These are phyloP conservation scores for Ophiorrhiza pumila DNA, from an alignment of 257 asterid species.

Conservation along the genomic window DNA sequence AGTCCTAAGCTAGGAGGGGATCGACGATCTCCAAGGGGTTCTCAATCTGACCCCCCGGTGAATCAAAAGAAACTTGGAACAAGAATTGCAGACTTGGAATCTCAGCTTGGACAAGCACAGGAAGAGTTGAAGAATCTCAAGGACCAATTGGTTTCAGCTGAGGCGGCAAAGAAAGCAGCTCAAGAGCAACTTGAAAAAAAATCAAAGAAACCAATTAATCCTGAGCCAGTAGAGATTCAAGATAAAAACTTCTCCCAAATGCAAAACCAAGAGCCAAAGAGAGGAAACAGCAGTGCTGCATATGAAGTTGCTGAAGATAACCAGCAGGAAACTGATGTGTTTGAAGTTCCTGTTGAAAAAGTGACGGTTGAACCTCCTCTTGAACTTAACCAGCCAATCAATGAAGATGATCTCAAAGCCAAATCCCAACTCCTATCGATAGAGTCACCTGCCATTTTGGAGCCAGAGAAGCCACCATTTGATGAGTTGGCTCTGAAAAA, in stretches of 20 bases:
- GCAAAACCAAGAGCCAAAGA: slow-evolving; percentile 28
- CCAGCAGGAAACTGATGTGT: slow-evolving; percentile 66
- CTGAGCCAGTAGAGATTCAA: slow-evolving; percentile 23
- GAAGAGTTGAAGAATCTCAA: slow-evolving; percentile 70
- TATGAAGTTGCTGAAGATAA: slow-evolving; percentile 38
- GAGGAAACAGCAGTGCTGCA: slow-evolving; percentile 6
- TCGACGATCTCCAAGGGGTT: slow-evolving; percentile 52
- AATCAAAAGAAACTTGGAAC: slow-evolving; percentile 78
- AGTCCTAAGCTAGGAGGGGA: slow-evolving; percentile 54
- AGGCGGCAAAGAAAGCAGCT: slow-evolving; percentile 60
- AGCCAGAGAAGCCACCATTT: slow-evolving; percentile 32
- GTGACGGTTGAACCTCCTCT: slow-evolving; percentile 29
- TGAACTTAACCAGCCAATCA: slow-evolving; percentile 22
- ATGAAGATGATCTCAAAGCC: slow-evolving; percentile 34
- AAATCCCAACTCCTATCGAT: slow-evolving; percentile 18
- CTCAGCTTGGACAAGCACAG: slow-evolving; percentile 91
- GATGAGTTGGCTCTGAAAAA: slow-evolving; percentile 50
- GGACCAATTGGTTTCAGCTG: slow-evolving; percentile 60
- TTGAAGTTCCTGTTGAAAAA: slow-evolving; percentile 61
- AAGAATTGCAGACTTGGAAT: slow-evolving; percentile 80
- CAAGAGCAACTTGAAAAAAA: slow-evolving; percentile 64
- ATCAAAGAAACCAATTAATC: slow-evolving; percentile 39
- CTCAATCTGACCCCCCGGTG: slow-evolving; percentile 49
- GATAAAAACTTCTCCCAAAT: slow-evolving; percentile 20
- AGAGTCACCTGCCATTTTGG: slow-evolving; percentile 24